Percentiles rank a stretch among this genome's conserved stretches.
Conservation (phyloP, 768 basidiomycete species). For the Rhodotorula toruloides region DNA sequence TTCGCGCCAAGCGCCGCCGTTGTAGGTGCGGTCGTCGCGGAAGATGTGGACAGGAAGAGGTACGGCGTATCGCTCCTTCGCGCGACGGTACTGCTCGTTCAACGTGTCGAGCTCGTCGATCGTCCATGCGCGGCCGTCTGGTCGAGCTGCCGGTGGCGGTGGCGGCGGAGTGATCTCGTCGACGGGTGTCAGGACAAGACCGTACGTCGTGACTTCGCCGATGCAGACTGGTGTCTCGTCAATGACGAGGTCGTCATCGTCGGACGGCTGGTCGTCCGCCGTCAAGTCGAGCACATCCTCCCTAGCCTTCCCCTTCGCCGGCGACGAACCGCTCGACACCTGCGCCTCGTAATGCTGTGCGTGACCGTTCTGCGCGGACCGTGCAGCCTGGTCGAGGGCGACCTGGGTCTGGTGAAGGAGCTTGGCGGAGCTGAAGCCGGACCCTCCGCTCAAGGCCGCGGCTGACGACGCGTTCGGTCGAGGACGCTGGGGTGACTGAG, state of each 20-base stretch:
- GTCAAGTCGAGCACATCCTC: slow-evolving; percentile 1
- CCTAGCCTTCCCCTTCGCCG: neutral
- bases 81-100: slow-evolving; percentile 65
- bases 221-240: slow-evolving; percentile 60
- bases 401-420: neutral
- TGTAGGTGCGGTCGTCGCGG: slow-evolving; percentile 47
- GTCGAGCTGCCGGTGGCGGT: neutral
- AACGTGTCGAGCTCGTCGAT: neutral
- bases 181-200: slow-evolving; percentile 77
- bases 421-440: neutral
- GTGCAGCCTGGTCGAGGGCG: neutral
- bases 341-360: neutral
- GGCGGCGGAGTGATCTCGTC: slow-evolving; percentile 58
- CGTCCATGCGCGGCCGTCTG: slow-evolving; percentile 39
- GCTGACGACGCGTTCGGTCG: neutral
- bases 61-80: slow-evolving; percentile 53
- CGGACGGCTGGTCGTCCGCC: neutral
- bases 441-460: neutral
- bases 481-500: neutral
- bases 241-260: slow-evolving; percentile 31
- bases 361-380: neutral
- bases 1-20: slow-evolving; percentile 51
- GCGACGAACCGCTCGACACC: slow-evolving; percentile 15
- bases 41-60: slow-evolving; percentile 19
- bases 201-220: slow-evolving; percentile 73